A percentile compares a stretch with the other conserved stretches of the same genome.
Evolutionary conservation across 2,329 filamentous ascomycete species (phyloP).

Genomic region (Diaporthe eres): DNA sequence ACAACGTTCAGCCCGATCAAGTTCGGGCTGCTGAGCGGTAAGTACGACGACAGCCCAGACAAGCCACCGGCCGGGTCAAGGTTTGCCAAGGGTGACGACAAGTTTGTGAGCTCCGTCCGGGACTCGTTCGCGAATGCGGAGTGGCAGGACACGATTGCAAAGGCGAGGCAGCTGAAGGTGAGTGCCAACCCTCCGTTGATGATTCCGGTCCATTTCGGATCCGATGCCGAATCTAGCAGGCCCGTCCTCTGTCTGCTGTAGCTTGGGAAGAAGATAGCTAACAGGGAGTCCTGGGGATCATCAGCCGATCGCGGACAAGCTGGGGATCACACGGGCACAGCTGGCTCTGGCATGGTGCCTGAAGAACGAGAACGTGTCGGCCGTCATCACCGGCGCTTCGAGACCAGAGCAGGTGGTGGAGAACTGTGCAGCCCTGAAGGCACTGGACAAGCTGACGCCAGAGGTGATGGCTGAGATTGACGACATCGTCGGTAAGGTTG

Average conservation of each 20-base stretch:
- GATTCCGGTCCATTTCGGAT: too few relatives aligned
- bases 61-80: slow-evolving; percentile 73
- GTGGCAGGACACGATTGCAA: slow-evolving; percentile 66
- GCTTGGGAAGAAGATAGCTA: slow-evolving; percentile 7
- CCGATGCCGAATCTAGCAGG: neutral
- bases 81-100: slow-evolving; percentile 69
- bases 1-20: slow-evolving; percentile 72
- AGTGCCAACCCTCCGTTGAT: neutral
- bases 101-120: slow-evolving; percentile 69
- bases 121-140: slow-evolving; percentile 66
- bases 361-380: slow-evolving; percentile 72
- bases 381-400: slow-evolving; percentile 74
- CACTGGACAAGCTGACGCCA: slow-evolving; percentile 69
- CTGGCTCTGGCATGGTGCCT: slow-evolving; percentile 76
- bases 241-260: neutral
- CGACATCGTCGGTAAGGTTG: slow-evolving; percentile 48
- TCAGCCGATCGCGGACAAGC: slow-evolving; percentile 75
- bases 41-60: slow-evolving; percentile 75
- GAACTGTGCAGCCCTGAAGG: slow-evolving; percentile 67
- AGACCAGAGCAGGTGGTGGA: slow-evolving; percentile 72
- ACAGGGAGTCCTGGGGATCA: slow-evolving; percentile 49
- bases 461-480: slow-evolving; percentile 74
- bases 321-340: slow-evolving; percentile 70
- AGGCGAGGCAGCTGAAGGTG: slow-evolving; percentile 67
- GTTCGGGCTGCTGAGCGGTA: slow-evolving; percentile 71